Evolutionary conservation across 2,329 filamentous ascomycete species (phyloP), one percentile per base, ranked within the genome.

Genomic region (Botrytis medusae): DNA sequence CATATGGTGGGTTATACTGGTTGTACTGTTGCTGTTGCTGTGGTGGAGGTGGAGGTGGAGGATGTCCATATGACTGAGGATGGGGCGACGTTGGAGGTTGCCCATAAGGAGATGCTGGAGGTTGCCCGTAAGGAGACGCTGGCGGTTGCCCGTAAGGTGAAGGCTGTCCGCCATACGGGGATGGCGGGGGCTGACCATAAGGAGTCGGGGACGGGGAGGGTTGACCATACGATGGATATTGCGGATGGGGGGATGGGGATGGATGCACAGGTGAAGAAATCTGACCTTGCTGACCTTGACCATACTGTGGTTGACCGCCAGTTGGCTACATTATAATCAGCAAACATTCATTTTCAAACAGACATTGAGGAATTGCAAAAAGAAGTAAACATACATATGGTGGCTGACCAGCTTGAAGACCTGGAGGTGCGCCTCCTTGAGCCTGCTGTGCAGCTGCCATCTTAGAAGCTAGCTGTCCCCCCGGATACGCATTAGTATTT

Each of bases 361-460:
- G 22, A 40, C 8, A 7, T 29, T n/a, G 16, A 18, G 22, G 16
- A 48, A 18, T 7, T 40, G 48, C 16, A 22, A 32, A 20, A 25
- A 29, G 40, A 10, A 40, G 54, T 1, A 65, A 60, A 72, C 71
- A 46, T 62, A 72, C 71, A 69, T 72, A 72, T 60, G 71, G 71
- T 51, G 71, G 51, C 22, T 42, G 51, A 40, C 70, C 69, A 63
- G 68, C 22, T 70, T 70, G 68, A 44, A 70, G 48, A 69, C 16
- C 29, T 46, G 68, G 68, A 70, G 69, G 69, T n/a, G 44, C 70
- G 25, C 70, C 71, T 48, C 51, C 61, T 63, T 69, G 71, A 37
- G 62, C 51, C 51, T 67, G 62, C n/a, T 72, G 71, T 10, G 71
- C 71, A 60, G 71, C 71, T 72, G 71, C 62, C 71, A 72, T 72